Conservation (phyloP, 2,329 filamentous ascomycete species). For the Arthrobotrys conoides region DNA sequence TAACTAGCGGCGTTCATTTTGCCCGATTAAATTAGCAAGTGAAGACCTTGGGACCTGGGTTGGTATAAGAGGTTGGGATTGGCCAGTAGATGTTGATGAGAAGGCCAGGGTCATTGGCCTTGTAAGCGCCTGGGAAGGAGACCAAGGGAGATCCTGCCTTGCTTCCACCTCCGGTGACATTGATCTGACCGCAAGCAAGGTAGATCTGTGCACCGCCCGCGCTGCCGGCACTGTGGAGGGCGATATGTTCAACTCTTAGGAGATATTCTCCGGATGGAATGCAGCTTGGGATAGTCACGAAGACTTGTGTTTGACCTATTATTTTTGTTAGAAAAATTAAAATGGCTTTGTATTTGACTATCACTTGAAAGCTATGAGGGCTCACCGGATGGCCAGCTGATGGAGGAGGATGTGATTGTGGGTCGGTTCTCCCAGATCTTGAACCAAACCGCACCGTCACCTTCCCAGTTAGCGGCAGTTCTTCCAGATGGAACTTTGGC, state of each 20-base stretch:
- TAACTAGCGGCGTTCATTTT: too few relatives aligned
- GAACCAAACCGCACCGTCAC: slow-evolving; percentile 67
- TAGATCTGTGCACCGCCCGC: slow-evolving; percentile 68
- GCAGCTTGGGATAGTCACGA: slow-evolving; percentile 67
- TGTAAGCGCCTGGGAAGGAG: slow-evolving; percentile 68
- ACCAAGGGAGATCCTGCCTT: slow-evolving; percentile 67
- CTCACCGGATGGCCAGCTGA: slow-evolving; percentile 61
- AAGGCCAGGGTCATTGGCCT: slow-evolving; percentile 61
- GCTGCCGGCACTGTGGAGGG: slow-evolving; percentile 68
- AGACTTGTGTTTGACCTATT: slow-evolving; percentile 63
- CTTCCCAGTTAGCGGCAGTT: slow-evolving; percentile 66
- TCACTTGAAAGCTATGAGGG: background rate
- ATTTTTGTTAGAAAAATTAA: background rate
- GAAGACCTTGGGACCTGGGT: slow-evolving; percentile 67
- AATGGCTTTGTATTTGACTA: background rate
- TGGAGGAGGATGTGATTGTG: slow-evolving; percentile 62
- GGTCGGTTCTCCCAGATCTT: slow-evolving; percentile 67
- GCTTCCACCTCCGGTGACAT: slow-evolving; percentile 67
- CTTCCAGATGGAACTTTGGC: slow-evolving; percentile 65
- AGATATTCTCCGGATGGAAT: slow-evolving; percentile 69
- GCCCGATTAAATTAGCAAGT: slow-evolving; percentile 32
- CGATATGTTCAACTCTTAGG: slow-evolving; percentile 70
- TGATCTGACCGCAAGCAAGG: slow-evolving; percentile 69
- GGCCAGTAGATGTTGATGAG: slow-evolving; percentile 64
- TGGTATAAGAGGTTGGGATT: slow-evolving; percentile 65